Evolutionary conservation across 768 basidiomycete species (phyloP).

Genomic region (Coprinopsis strossmayeri): DNA sequence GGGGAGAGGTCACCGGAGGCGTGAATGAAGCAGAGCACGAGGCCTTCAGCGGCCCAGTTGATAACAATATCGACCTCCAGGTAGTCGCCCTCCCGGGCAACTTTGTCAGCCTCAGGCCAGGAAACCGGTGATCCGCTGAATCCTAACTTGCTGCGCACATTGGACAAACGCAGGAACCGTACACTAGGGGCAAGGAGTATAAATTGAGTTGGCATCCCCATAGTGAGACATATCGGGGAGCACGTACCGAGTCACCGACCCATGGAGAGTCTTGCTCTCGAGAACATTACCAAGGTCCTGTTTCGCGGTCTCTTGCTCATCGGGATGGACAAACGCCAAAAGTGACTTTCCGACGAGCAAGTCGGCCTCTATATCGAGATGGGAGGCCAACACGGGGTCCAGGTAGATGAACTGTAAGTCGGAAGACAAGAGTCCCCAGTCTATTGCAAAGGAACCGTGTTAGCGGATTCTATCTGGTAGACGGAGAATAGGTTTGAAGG

Average conservation of each 20-base stretch:
- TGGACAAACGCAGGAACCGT: constrained; percentile 70
- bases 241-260: constrained; percentile 70
- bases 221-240: too few relatives aligned
- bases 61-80: constrained; percentile 87
- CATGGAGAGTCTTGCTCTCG: constrained; percentile 69
- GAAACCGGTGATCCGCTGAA: constrained; percentile 45
- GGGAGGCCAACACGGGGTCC: constrained; percentile 69
- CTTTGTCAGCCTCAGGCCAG: constrained; percentile 64
- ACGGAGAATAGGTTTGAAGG: constrained; percentile 18
- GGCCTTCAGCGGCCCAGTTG: constrained; percentile 82
- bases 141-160: constrained; percentile 68
- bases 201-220: too few relatives aligned
- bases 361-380: constrained; percentile 69
- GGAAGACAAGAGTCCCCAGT: constrained; percentile 77
- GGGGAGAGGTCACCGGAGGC: constrained; percentile 69
- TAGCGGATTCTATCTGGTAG: constrained; percentile 10
- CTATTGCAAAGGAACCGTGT: constrained; percentile 29
- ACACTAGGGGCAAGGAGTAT: constrained; percentile 61
- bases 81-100: constrained; percentile 65
- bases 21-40: constrained; percentile 86
- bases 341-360: constrained; percentile 64
- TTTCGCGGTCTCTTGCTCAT: constrained; percentile 70
- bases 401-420: constrained; percentile 76
- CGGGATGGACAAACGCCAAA: constrained; percentile 77
- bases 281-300: constrained; percentile 70